Conservation (phyloP, 2,329 filamentous ascomycete species). For the Ilyonectria mors-panacis region DNA sequence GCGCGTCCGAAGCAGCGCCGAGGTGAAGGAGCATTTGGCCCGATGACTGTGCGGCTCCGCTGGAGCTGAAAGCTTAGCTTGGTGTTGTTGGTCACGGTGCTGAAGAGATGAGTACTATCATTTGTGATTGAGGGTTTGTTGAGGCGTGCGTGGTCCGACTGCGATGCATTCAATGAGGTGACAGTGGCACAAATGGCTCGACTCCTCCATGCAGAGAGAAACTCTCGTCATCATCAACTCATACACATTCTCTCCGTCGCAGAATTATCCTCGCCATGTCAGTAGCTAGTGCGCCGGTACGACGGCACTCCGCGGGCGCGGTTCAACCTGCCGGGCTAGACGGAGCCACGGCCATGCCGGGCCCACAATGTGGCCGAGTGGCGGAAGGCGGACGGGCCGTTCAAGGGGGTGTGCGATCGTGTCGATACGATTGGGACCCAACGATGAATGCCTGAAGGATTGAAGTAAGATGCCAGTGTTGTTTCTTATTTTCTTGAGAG, state of each 20-base stretch:
- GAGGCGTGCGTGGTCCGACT: neutral
- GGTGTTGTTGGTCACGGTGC: neutral
- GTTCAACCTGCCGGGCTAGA: conserved; percentile 17
- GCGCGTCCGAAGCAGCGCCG: conserved; percentile 3
- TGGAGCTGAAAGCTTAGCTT: neutral
- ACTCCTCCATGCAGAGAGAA: neutral
- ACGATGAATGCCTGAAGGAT: neutral
- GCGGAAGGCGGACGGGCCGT: conserved; percentile 8
- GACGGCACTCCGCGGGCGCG: neutral
- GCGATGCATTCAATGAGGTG: neutral
- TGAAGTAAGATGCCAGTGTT: neutral
- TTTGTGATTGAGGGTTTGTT: neutral
- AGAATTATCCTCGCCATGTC: neutral
- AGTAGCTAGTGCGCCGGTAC: neutral
- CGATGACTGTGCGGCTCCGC: neutral
- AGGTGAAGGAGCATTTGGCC: neutral
- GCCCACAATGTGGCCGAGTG: conserved; percentile 27
- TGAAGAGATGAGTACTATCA: neutral
- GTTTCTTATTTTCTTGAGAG: neutral
- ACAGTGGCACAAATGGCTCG: conserved; percentile 1
- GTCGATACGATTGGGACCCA: neutral
- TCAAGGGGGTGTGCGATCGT: neutral
- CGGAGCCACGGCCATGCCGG: conserved; percentile 1
- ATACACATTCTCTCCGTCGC: neutral
- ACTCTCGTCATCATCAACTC: conserved; percentile 3